Conservation (phyloP, 1,284 basidiomycete species). For the Rhodotorula sp. region DNA sequence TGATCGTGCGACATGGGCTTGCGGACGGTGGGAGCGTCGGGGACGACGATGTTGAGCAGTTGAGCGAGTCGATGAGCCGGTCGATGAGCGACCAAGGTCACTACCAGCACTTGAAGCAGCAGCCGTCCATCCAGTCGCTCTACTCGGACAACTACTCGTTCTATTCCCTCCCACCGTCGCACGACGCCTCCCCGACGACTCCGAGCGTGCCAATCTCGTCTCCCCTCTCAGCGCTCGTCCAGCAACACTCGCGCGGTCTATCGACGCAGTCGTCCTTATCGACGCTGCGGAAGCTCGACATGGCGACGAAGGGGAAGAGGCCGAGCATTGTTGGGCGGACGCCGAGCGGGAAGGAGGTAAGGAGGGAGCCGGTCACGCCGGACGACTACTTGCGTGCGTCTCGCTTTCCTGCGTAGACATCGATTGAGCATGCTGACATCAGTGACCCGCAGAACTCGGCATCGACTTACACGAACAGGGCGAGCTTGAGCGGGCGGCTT, state of each 20-base stretch:
- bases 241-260: background rate
- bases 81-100: background rate
- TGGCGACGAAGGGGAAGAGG: background rate
- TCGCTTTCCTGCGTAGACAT: background rate
- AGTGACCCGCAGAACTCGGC: slow-evolving; percentile 57
- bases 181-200: background rate
- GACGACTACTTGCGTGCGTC: slow-evolving; percentile 38
- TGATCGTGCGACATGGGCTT: background rate
- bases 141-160: slow-evolving; percentile 28
- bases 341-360: slow-evolving; percentile 9
- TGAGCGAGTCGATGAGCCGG: background rate
- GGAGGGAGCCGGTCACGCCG: slow-evolving; percentile 17
- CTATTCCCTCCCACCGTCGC: slow-evolving; percentile 18
- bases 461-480: slow-evolving; percentile 79
- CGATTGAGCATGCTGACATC: background rate
- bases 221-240: background rate
- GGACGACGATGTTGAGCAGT: background rate
- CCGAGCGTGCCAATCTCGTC: background rate
- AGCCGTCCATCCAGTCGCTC: slow-evolving; percentile 15
- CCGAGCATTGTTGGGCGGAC: background rate
- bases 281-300: slow-evolving; percentile 16
- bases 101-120: background rate
- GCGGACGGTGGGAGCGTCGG: background rate
- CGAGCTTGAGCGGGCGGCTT: slow-evolving; percentile 67
- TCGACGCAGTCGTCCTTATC: background rate